Evolutionary conservation across 805 yeast species (phyloP).

Genomic region (Teunomyces aglyptinius): DNA sequence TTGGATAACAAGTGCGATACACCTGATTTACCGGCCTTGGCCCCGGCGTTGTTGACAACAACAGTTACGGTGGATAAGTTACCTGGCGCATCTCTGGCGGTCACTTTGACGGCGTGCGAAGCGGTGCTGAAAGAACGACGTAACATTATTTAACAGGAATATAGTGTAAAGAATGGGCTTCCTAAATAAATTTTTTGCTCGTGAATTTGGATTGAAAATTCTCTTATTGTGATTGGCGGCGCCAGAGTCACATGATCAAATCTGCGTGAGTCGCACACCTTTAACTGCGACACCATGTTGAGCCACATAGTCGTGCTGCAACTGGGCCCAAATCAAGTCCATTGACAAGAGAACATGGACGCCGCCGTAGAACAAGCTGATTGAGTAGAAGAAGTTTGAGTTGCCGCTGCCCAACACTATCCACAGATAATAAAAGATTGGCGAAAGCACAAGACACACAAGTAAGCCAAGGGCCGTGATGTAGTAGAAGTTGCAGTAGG

Average conservation of each 20-base stretch:
- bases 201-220: conserved; percentile 6
- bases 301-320: conserved; percentile 59
- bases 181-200: conserved; percentile 3
- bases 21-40: conserved; percentile 75
- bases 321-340: conserved; percentile 80
- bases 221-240: conserved; percentile 10
- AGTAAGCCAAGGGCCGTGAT: conserved; percentile 47
- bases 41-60: conserved; percentile 78
- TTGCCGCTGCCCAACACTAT: conserved; percentile 92
- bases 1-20: conserved; percentile 80
- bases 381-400: conserved; percentile 93
- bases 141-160: conserved; percentile 7
- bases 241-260: conserved; percentile 16
- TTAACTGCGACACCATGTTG: conserved; percentile 38
- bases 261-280: conserved; percentile 50
- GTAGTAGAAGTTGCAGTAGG: conserved; percentile 47
- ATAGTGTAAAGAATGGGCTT: background rate
- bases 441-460: conserved; percentile 63
- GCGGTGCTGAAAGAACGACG: conserved; percentile 43
- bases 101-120: conserved; percentile 44
- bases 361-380: conserved; percentile 74
- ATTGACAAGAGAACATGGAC: conserved; percentile 66
- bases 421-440: conserved; percentile 93
- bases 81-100: conserved; percentile 58
- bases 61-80: conserved; percentile 75